Base-by-base conservation (phyloP, 495 filamentous ascomycete species). In the Penicillium maclennaniae region DNA sequence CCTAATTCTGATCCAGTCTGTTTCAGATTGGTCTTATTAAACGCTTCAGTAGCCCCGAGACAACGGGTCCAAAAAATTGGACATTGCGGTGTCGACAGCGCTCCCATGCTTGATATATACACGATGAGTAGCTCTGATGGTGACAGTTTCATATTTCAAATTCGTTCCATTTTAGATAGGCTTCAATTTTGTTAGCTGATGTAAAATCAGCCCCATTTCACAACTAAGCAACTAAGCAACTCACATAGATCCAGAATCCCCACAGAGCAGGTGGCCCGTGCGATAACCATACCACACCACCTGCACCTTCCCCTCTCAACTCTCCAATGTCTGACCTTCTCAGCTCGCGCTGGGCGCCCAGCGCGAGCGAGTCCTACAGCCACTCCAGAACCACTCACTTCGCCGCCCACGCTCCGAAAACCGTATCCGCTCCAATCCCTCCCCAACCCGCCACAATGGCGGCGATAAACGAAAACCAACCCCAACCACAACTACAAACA, bases 271-370 rank as follows among this genome's bases (percentile, higher is more conserved):
- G 19, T 40, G 38, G 38, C 38, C 38, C 38, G 38, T 40, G 38
- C 38, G 20, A 19, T 20, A 27, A 23, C 38, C n/a, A 6, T 9
- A 40, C 16, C 4, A 40, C 38, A n/a, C 38, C 16, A 40, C 19
- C 38, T 16, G 4, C 0, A 2, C 23, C 23, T 23, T 23, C 23
- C 2, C 23, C 23, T 23, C 23, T 23, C 23, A 40, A 19, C n/a
- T 2, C n/a, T 7, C 38, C 38, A 37, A 69, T 67, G 66, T 51
- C 55, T 15, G 58, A 60, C 45, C 66, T 69, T 1, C 49, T 55
- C 43, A 58, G 54, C 42, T 69, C 66, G 16, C 63, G 61, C 55
- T 69, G 66, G 66, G 66, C 66, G 15, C 65, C 65, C 20, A n/a
- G 48, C 8, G 38, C 51, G n/a, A 51, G 43, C 25, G 41, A n/a